Conservation (phyloP, 2,329 filamentous ascomycete species). For the Tolypocladium paradoxum region DNA sequence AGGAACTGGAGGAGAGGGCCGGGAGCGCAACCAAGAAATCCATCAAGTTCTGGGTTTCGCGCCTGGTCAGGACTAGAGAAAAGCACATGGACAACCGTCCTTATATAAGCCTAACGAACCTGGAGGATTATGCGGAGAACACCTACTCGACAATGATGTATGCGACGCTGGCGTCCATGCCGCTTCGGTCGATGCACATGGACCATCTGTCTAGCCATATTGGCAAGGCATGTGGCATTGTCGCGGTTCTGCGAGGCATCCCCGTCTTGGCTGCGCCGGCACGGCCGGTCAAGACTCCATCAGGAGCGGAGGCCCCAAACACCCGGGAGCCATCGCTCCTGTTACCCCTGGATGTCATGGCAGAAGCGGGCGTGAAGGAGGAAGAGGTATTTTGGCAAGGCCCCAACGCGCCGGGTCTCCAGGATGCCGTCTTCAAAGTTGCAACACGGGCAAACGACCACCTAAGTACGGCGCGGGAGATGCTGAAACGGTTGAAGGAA, state of each 20-base stretch:
- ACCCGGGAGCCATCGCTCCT: slow-evolving; percentile 48
- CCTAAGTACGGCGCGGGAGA: slow-evolving; percentile 83
- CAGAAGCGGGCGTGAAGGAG: slow-evolving; percentile 66
- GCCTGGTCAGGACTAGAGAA: slow-evolving; percentile 72
- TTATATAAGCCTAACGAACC: slow-evolving; percentile 57
- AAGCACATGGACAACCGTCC: slow-evolving; percentile 75
- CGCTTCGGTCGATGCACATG: slow-evolving; percentile 69
- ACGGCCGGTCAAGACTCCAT: slow-evolving; percentile 33
- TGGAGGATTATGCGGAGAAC: slow-evolving; percentile 87
- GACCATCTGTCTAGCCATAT: slow-evolving; percentile 94
- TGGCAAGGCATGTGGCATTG: slow-evolving; percentile 85
- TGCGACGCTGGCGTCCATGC: slow-evolving; percentile 68
- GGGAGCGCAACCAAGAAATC: slow-evolving; percentile 33
- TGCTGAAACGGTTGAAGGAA: slow-evolving; percentile 69
- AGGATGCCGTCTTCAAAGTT: slow-evolving; percentile 84
- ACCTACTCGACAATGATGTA: slow-evolving; percentile 93
- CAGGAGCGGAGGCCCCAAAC: slow-evolving; percentile 23
- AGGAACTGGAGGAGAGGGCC: slow-evolving; percentile 41
- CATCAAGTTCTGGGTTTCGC: slow-evolving; percentile 62
- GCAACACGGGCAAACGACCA: slow-evolving; percentile 94
- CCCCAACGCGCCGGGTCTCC: slow-evolving; percentile 65
- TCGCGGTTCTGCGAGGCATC: slow-evolving; percentile 74
- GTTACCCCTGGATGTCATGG: slow-evolving; percentile 84
- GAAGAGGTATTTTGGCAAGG: slow-evolving; percentile 82
- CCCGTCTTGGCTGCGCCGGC: slow-evolving; percentile 73